Percentiles rank a stretch among this genome's conserved stretches.
phyloP scores from a whole-genome alignment of 257 asterid genomes.

The Solanum chmielewskii region DNA sequence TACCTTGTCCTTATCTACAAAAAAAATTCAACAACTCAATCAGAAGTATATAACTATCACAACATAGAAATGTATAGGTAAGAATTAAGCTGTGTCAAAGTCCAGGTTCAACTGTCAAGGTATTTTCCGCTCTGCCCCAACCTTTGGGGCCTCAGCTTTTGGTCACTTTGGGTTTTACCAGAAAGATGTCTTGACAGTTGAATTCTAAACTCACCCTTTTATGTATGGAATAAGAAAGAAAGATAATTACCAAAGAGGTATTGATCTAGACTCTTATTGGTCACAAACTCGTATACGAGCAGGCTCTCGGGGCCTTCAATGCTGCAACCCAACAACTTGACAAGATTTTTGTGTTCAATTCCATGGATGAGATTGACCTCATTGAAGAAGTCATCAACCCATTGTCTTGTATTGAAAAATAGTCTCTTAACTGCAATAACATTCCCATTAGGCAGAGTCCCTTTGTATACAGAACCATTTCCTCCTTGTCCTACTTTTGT shows the following conservation, averaged over 20 bases:
- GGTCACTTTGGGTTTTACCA: neutral
- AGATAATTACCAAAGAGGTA: slow-evolving; percentile 42
- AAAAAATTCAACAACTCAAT: neutral
- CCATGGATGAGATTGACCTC: slow-evolving; percentile 79
- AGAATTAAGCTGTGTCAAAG: neutral
- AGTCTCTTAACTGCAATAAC: slow-evolving; percentile 75
- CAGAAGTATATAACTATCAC: neutral
- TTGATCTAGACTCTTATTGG: slow-evolving; percentile 67
- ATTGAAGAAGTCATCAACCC: slow-evolving; percentile 96
- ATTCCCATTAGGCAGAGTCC: slow-evolving; percentile 52
- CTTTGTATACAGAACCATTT: slow-evolving; percentile 72
- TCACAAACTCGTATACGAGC: slow-evolving; percentile 68
- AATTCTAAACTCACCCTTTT: neutral
- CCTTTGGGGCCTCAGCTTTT: neutral
- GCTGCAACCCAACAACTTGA: slow-evolving; percentile 92
- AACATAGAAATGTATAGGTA: neutral
- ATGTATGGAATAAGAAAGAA: neutral
- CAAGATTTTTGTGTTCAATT: slow-evolving; percentile 81
- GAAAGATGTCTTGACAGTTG: neutral
- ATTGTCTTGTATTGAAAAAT: slow-evolving; percentile 72
- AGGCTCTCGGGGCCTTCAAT: slow-evolving; percentile 95
- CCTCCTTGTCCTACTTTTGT: slow-evolving; percentile 88
- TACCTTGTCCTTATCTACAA: slow-evolving; percentile 41
- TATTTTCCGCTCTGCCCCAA: neutral
- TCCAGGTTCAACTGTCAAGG: neutral